Evolutionary conservation across 129 eudicot genomes (phyloP).

Genomic region (Arctium lappa): DNA sequence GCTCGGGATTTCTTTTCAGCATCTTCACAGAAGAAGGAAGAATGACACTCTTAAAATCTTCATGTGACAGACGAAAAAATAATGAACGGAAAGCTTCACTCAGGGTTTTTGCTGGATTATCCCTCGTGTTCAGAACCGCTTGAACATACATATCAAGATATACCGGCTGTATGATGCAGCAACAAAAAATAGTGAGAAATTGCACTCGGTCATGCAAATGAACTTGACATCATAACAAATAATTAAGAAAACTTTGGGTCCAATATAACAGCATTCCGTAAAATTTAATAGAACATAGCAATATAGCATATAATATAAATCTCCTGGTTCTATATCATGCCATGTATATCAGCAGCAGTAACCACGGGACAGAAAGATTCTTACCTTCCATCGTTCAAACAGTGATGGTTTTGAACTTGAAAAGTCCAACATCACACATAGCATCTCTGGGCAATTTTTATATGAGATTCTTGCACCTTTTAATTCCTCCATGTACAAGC

Average conservation of each 20-base stretch:
- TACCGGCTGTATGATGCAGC: conserved; percentile 50
- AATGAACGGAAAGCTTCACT: conserved; percentile 81
- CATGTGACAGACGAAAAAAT: conserved; percentile 62
- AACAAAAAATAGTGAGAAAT: conserved; percentile 7
- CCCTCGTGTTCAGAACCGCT: conserved; percentile 72
- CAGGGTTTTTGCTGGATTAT: conserved; percentile 63
- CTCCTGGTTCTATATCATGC: conserved; percentile 1
- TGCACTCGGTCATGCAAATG: neutral
- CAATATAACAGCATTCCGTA: neutral
- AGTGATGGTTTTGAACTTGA: conserved; percentile 42
- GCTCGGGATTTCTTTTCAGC: conserved; percentile 98
- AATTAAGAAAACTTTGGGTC: neutral
- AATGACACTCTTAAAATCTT: conserved; percentile 66
- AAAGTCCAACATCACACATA: conserved; percentile 61
- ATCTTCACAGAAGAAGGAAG: conserved; percentile 86
- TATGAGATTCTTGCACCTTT: conserved; percentile 58
- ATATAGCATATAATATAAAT: neutral
- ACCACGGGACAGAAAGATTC: neutral
- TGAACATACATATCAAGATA: conserved; percentile 84
- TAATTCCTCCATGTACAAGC: conserved; percentile 69
- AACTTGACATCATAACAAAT: neutral
- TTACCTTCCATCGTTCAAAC: conserved; percentile 73
- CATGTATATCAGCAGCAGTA: neutral
- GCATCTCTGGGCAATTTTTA: conserved; percentile 67
- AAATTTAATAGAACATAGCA: neutral